phyloP scores from a whole-genome alignment of 2,329 filamentous ascomycete genomes.

The Iodosphaeria phyllophila region DNA sequence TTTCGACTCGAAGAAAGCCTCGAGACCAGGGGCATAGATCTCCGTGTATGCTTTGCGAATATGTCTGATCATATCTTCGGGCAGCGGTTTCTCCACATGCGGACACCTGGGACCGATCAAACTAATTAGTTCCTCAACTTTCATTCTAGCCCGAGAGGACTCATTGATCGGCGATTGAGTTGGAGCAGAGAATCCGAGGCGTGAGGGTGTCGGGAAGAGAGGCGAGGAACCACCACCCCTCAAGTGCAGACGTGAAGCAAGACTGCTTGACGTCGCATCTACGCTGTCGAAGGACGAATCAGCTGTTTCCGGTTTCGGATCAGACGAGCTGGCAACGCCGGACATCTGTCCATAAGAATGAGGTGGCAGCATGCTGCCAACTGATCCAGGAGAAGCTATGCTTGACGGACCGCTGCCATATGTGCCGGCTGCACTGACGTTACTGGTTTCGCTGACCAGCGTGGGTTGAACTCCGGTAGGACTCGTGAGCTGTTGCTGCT shows the following conservation, averaged over 20 bases:
- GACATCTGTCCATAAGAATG: no score
- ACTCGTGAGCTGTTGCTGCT: conserved; percentile 30
- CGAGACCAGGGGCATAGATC: conserved; percentile 57
- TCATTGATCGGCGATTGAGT: background rate
- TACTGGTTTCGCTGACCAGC: no score
- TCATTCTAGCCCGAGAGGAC: conserved; percentile 37
- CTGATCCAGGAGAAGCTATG: no score
- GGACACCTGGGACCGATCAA: conserved; percentile 40
- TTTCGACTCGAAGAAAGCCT: conserved; percentile 60
- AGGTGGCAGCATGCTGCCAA: no score
- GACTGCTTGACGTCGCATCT: no score
- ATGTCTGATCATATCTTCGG: conserved; percentile 38
- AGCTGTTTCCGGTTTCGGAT: no score
- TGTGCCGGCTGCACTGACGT: no score
- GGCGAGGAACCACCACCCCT: background rate
- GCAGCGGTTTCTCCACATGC: conserved; percentile 30
- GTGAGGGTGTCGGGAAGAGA: background rate
- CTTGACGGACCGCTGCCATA: no score
- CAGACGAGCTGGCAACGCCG: no score
- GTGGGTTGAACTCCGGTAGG: no score
- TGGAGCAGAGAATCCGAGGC: background rate
- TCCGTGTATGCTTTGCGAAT: conserved; percentile 55
- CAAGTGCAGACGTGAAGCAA: no score
- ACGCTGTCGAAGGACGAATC: no score
- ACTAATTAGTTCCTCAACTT: conserved; percentile 54